A percentile compares a stretch with the other conserved stretches of the same genome.
Conservation (phyloP, 768 basidiomycete species). For the Fomitopsis pulvina region DNA sequence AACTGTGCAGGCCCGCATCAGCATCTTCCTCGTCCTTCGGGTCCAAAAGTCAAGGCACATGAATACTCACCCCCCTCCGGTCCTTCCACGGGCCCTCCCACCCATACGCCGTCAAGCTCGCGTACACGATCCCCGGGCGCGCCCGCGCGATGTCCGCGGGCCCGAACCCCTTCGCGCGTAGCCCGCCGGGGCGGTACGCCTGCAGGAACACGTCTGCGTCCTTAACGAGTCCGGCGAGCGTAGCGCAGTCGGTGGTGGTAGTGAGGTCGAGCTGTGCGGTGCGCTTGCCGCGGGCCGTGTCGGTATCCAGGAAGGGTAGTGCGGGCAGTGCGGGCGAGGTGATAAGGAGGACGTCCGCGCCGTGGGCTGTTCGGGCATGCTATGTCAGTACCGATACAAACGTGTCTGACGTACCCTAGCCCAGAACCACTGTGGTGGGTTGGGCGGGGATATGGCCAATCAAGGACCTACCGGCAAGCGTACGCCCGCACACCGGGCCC, state of each 20-base stretch:
- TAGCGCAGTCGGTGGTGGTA: slow-evolving; percentile 22
- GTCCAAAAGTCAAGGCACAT: no score
- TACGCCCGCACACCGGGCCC: slow-evolving; percentile 49
- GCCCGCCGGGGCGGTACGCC: slow-evolving; percentile 47
- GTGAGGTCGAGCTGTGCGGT: slow-evolving; percentile 54
- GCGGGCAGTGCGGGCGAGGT: slow-evolving; percentile 50
- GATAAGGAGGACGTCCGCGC: slow-evolving; percentile 49
- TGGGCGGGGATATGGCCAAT: no score
- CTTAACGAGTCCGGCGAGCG: slow-evolving; percentile 29
- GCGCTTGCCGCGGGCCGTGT: slow-evolving; percentile 58
- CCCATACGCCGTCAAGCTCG: slow-evolving; percentile 50
- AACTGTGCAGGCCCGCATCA: slow-evolving; percentile 41
- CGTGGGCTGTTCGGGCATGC: slow-evolving; percentile 44
- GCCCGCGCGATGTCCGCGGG: slow-evolving; percentile 29
- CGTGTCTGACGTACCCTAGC: background rate
- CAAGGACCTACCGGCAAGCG: slow-evolving; percentile 45
- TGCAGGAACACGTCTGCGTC: slow-evolving; percentile 56
- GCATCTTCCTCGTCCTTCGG: no score
- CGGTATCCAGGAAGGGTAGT: slow-evolving; percentile 44
- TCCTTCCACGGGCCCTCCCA: slow-evolving; percentile 52
- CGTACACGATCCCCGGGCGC: slow-evolving; percentile 45
- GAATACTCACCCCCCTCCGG: slow-evolving; percentile 38
- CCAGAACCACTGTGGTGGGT: background rate
- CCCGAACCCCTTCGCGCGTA: slow-evolving; percentile 44
- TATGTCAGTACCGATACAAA: background rate